Conservation (phyloP, 768 basidiomycete species). For the Lyophyllum semitale region DNA sequence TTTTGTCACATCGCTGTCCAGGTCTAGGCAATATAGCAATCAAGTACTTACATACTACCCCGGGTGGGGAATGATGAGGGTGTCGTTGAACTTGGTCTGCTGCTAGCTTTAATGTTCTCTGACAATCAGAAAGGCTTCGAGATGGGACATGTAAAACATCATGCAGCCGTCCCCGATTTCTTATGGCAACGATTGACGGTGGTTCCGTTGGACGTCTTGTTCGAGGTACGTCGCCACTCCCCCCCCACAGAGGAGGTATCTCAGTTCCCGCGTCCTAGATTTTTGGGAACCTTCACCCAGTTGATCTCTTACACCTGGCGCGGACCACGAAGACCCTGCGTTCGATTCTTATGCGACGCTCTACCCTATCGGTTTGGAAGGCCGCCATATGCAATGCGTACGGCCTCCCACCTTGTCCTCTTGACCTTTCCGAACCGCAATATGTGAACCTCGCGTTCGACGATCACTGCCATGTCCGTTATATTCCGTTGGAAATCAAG, state of each 20-base stretch:
- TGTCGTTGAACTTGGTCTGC: too few species aligned
- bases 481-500: slow-evolving; percentile 2
- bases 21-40: too few species aligned
- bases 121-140: neutral
- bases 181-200: slow-evolving; percentile 4
- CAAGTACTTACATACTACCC: too few species aligned
- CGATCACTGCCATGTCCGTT: slow-evolving; percentile 43
- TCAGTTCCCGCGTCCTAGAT: slow-evolving; percentile 33
- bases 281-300: slow-evolving; percentile 41
- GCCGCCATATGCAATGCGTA: slow-evolving; percentile 28
- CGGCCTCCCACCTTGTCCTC: slow-evolving; percentile 43
- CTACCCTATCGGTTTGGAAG: slow-evolving; percentile 22
- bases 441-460: slow-evolving; percentile 49
- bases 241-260: neutral
- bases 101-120: neutral
- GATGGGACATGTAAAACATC: neutral
- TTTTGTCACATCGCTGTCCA: neutral
- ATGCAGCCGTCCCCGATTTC: neutral
- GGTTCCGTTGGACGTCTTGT: slow-evolving; percentile 31
- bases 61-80: neutral
- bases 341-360: slow-evolving; percentile 36
- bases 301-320: slow-evolving; percentile 31
- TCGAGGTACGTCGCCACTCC: slow-evolving; percentile 18
- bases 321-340: slow-evolving; percentile 20
- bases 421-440: slow-evolving; percentile 24